These are phyloP conservation scores for Blastocystis sp. DNA, from an alignment of 352 stramenopile genomes.

Conservation along the genomic window DNA sequence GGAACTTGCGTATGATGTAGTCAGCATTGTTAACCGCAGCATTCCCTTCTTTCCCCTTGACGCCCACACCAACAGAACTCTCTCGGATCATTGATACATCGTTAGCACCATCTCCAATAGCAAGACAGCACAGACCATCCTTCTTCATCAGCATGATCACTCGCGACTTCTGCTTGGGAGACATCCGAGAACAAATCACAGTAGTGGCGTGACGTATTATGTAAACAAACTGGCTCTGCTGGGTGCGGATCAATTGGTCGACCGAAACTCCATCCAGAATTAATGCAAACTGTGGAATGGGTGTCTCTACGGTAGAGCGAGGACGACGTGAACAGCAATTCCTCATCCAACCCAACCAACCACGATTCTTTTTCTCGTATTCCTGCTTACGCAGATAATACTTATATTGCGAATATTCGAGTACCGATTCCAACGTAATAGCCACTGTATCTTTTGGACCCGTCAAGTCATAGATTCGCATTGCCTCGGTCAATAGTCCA, in stretches of 20 bases:
- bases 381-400: neutral
- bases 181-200: conserved; percentile 51
- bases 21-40: conserved; percentile 94
- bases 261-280: conserved; percentile 36
- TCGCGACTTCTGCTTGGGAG: conserved; percentile 45
- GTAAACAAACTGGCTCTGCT: neutral
- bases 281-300: neutral
- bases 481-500: neutral
- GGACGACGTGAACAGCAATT: neutral
- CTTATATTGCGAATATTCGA: neutral
- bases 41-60: conserved; percentile 95
- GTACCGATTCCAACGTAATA: neutral
- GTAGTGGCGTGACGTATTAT: neutral
- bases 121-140: conserved; percentile 68
- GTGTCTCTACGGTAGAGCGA: neutral
- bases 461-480: conserved; percentile 16
- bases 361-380: conserved; percentile 18
- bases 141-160: conserved; percentile 53
- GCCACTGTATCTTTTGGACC: neutral
- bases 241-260: conserved; percentile 1
- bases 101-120: conserved; percentile 96
- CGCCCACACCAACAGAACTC: conserved; percentile 93
- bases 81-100: conserved; percentile 99
- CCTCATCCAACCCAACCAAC: neutral
- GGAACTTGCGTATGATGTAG: conserved; percentile 96